Percentiles rank a stretch among this genome's conserved stretches.
Conservation (phyloP, 768 basidiomycete genomes). For the Hydnomerulius pinastri region DNA sequence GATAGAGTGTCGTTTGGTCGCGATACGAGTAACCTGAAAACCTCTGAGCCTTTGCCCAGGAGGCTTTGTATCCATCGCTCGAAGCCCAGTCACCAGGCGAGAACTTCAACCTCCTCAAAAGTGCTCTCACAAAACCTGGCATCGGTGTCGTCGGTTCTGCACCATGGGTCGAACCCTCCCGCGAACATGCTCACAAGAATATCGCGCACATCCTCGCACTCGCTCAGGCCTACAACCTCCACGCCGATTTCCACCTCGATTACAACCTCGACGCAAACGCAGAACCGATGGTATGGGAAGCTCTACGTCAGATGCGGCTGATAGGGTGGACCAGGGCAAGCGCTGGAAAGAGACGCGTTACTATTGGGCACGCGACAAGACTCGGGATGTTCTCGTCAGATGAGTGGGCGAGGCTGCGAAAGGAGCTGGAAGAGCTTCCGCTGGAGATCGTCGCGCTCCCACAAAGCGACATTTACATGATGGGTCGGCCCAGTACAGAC, state of each 20-base stretch:
- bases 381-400: slow-evolving; percentile 49
- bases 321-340: slow-evolving; percentile 26
- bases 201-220: slow-evolving; percentile 53
- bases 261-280: slow-evolving; percentile 56
- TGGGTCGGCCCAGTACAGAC: slow-evolving; percentile 42
- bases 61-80: slow-evolving; percentile 48
- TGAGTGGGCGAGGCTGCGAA: slow-evolving; percentile 48
- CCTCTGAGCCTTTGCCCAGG: slow-evolving; percentile 59
- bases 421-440: slow-evolving; percentile 41
- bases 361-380: slow-evolving; percentile 63
- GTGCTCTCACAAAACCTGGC: slow-evolving; percentile 40
- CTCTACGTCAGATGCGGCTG: slow-evolving; percentile 44
- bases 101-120: slow-evolving; percentile 47
- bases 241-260: slow-evolving; percentile 69
- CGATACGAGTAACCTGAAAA: background rate
- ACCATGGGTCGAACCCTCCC: slow-evolving; percentile 60
- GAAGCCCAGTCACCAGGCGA: slow-evolving; percentile 38
- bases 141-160: slow-evolving; percentile 63
- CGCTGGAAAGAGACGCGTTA: slow-evolving; percentile 41
- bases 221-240: slow-evolving; percentile 37
- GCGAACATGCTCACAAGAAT: slow-evolving; percentile 50
- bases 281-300: slow-evolving; percentile 57
- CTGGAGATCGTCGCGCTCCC: slow-evolving; percentile 58
- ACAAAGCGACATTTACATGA: slow-evolving; percentile 71
- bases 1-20: background rate